Evolutionary conservation across 345 rosid species (phyloP), one percentile per base, ranked within the genome.

Genomic region (Citrus unshiu): DNA sequence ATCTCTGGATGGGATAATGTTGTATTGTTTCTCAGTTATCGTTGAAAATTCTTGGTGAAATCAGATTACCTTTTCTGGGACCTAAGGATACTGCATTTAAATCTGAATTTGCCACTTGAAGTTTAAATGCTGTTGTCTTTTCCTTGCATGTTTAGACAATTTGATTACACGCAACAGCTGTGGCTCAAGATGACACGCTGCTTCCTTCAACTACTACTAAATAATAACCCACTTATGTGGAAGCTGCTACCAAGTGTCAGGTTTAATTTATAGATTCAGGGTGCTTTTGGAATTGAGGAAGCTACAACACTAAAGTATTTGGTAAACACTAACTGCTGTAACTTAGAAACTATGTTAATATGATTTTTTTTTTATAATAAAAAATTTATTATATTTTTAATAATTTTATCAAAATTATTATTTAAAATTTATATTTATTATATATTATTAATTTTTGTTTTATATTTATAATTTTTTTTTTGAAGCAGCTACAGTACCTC

Each of bases 301-400:
- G 4, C 0, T 32, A 32, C 34, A 32, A 32, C 0, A 32, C 4
- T 32, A 3, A 32, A 32, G 0, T 32, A 0, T 32, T 32, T 32
- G 0, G 0, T 32, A 32, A 32, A 32, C 0, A 0, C 0, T 32
- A 3, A 0, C 4, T 30, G 32, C 0, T 3, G 34, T 32, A 32
- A 32, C 0, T 32, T 3, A 3, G 0, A 3, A 32, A 32, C 0
- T 32, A 32, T 32, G 5, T 32, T 32, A 32, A 32, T 32, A 32
- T 32, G 0, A 32, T 32, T 32, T 32, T 32, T 32, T 32, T 32
- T 0, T 32, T 32, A 32, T 32, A 32, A 32, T 32, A 32, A 32
- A 32, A 32, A 32, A 4, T 4, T 32, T 32, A 32, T 32, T 32
- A 32, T 32, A 32, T 32, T 32, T 32, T 32, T 32, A 32, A 32